Evolutionary conservation across 179 eudicot species (phyloP).

Genomic region (Beta macrorhiza): DNA sequence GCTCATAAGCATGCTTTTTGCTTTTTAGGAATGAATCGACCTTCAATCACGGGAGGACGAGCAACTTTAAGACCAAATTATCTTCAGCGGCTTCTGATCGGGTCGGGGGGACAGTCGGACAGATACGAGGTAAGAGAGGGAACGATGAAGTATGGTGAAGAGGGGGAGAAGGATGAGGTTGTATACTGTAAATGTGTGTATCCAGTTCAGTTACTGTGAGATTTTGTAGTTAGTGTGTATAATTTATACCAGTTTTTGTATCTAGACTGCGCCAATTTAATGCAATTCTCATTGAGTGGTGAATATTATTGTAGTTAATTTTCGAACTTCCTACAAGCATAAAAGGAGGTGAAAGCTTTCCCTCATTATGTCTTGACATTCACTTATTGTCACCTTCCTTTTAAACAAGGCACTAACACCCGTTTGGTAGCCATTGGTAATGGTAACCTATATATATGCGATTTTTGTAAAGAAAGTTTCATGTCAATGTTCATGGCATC

Average conservation of each 20-base stretch:
- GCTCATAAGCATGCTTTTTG: slow-evolving; percentile 3
- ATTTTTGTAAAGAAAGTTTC: too few relatives aligned
- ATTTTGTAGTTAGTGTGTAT: slow-evolving; percentile 20
- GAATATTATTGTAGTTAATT: background rate
- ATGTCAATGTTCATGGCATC: too few relatives aligned
- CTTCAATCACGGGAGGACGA: slow-evolving; percentile 1
- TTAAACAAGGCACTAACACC: too few relatives aligned
- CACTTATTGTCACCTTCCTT: too few relatives aligned
- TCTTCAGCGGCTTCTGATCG: slow-evolving; percentile 12
- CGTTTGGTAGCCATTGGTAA: too few relatives aligned
- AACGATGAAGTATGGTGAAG: background rate
- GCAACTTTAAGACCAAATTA: slow-evolving; percentile 4
- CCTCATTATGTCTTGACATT: background rate
- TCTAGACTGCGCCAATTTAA: background rate
- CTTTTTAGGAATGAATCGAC: slow-evolving; percentile 1
- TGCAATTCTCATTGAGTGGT: background rate
- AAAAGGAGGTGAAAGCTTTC: too few relatives aligned
- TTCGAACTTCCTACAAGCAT: background rate
- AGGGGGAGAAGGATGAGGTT: slow-evolving; percentile 6
- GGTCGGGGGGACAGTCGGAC: background rate
- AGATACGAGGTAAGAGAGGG: background rate
- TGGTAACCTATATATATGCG: too few relatives aligned
- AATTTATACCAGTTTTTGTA: slow-evolving; percentile 10
- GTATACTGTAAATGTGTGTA: slow-evolving; percentile 16
- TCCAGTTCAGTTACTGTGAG: slow-evolving; percentile 10